phyloP scores from a whole-genome alignment of 2,329 filamentous ascomycete species.

The Talaromyces piceae region DNA sequence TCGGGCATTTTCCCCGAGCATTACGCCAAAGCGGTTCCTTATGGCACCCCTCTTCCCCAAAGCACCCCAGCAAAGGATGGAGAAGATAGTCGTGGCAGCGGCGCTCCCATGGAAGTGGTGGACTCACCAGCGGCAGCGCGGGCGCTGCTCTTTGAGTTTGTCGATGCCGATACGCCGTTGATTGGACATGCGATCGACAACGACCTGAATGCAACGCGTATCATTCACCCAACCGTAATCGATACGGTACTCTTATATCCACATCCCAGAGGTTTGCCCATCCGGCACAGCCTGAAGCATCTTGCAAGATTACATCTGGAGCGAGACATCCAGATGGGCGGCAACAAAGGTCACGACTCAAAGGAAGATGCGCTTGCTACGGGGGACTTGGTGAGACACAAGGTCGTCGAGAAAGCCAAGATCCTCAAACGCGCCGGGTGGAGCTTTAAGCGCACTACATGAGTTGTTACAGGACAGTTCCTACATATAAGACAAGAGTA shows the following conservation, averaged over 20 bases:
- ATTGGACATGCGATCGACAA: slow-evolving; percentile 95
- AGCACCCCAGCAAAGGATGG: slow-evolving; percentile 14
- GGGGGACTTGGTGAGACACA: slow-evolving; percentile 72
- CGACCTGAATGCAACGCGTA: slow-evolving; percentile 75
- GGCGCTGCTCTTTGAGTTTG: slow-evolving; percentile 64
- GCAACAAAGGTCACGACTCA: slow-evolving; percentile 70
- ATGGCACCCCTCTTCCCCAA: slow-evolving; percentile 24
- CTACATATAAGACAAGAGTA: too few species aligned
- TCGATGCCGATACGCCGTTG: slow-evolving; percentile 70
- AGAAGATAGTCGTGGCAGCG: slow-evolving; percentile 12
- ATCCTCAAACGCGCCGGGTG: slow-evolving; percentile 54
- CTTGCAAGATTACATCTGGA: slow-evolving; percentile 65
- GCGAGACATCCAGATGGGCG: slow-evolving; percentile 69
- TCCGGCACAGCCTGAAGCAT: slow-evolving; percentile 67
- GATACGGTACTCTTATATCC: slow-evolving; percentile 83
- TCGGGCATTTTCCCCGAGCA: slow-evolving; percentile 79
- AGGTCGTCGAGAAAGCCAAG: slow-evolving; percentile 64
- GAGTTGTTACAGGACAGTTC: neutral
- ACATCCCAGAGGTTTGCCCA: slow-evolving; percentile 67
- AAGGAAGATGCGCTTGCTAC: slow-evolving; percentile 85
- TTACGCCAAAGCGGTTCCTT: slow-evolving; percentile 60
- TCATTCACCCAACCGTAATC: slow-evolving; percentile 77
- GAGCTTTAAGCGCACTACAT: neutral
- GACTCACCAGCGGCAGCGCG: slow-evolving; percentile 68
- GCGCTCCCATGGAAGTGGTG: slow-evolving; percentile 61